Percentiles rank a stretch among this genome's conserved stretches.
Conservation (phyloP, 2,329 filamentous ascomycete genomes). For the Curvularia sp. region DNA sequence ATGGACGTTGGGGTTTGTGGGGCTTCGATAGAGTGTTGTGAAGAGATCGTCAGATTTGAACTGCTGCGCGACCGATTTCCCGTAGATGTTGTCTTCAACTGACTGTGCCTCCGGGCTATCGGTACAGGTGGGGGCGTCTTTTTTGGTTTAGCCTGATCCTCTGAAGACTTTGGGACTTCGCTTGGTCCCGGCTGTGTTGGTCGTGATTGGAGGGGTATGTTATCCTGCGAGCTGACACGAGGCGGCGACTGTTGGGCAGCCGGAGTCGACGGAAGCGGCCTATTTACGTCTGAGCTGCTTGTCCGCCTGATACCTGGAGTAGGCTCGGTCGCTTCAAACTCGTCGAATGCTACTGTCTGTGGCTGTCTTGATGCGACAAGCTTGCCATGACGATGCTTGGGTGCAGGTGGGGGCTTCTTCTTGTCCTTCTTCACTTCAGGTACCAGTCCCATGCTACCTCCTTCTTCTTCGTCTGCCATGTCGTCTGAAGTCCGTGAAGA, state of each 20-base stretch:
- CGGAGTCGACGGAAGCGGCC: constrained; percentile 66
- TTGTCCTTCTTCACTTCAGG: constrained; percentile 60
- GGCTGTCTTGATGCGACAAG: constrained; percentile 64
- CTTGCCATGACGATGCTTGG: constrained; percentile 80
- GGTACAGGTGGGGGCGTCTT: constrained; percentile 46
- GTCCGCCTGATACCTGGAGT: constrained; percentile 31
- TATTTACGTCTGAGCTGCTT: constrained; percentile 63
- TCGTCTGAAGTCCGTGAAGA: constrained; percentile 67
- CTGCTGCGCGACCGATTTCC: constrained; percentile 45
- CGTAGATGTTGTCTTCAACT: constrained; percentile 39
- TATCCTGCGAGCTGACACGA: constrained; percentile 34
- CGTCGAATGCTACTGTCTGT: constrained; percentile 47
- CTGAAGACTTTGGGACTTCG: constrained; percentile 30
- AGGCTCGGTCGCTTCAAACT: constrained; percentile 37
- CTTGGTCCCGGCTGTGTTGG: constrained; percentile 19
- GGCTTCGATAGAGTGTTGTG: constrained; percentile 43
- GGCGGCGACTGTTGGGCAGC: constrained; percentile 26
- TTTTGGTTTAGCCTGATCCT: constrained; percentile 36
- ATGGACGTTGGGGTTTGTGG: constrained; percentile 25
- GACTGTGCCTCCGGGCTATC: constrained; percentile 46
- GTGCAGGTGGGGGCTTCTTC: constrained; percentile 69
- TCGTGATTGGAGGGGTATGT: constrained; percentile 22
- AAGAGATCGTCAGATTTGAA: constrained; percentile 47
- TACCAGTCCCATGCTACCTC: constrained; percentile 48
- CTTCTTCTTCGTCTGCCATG: constrained; percentile 60